Evolutionary conservation across 345 rosid genomes (phyloP).

Genomic region (Eucalyptus regnans): DNA sequence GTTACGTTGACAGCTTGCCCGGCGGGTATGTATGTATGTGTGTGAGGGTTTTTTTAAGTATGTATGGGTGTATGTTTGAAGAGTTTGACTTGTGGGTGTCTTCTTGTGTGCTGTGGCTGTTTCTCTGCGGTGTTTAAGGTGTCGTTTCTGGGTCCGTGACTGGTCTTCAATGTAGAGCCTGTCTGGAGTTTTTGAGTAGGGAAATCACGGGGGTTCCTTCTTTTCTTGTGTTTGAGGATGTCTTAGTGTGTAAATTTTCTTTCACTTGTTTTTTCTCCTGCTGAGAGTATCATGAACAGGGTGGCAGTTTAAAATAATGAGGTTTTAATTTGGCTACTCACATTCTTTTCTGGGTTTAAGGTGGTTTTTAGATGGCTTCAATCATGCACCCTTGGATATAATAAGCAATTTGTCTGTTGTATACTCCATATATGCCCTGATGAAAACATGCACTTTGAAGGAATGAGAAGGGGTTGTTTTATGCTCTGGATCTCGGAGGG

Average conservation of each 20-base stretch:
- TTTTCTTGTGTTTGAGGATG: not conserved
- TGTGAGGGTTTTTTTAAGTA: not conserved
- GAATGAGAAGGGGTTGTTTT: constrained; percentile 76
- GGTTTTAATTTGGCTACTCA: not conserved
- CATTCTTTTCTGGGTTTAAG: not conserved
- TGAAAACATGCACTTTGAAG: constrained; percentile 6
- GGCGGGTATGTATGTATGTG: constrained; percentile 33
- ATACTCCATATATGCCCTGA: not conserved
- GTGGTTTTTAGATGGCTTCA: not conserved
- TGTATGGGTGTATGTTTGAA: not conserved
- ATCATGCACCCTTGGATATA: not conserved
- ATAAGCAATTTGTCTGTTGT: not conserved
- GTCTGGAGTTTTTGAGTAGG: not conserved
- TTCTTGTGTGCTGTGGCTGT: not conserved
- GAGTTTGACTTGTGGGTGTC: not conserved
- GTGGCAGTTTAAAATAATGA: not conserved
- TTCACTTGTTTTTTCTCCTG: not conserved
- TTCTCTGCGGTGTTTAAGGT: not conserved
- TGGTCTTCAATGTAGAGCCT: not conserved
- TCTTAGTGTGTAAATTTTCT: not conserved
- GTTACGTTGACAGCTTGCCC: constrained; percentile 67
- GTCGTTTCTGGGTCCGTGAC: not conserved
- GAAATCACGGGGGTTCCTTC: not conserved
- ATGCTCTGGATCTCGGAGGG: constrained; percentile 91
- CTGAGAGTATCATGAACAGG: not conserved